These are phyloP conservation scores for Entomortierella beljakovae DNA, from an alignment of 192 early-diverging fungal genomes.

Conservation along the genomic window DNA sequence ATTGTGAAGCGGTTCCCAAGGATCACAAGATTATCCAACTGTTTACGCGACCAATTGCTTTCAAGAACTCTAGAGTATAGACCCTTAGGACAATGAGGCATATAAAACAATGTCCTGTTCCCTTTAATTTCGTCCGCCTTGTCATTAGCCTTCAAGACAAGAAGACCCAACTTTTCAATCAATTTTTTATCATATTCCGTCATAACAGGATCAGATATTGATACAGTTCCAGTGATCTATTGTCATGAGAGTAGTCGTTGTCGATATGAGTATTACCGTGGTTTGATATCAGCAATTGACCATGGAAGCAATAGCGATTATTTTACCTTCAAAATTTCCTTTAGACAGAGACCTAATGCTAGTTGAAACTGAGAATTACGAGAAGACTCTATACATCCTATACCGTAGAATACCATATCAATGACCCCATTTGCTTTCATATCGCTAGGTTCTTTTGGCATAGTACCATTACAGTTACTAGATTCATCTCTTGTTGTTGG, in stretches of 20 bases:
- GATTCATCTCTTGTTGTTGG: neutral
- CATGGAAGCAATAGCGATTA: neutral
- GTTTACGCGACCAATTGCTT: slow-evolving; percentile 46
- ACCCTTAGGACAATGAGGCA: slow-evolving; percentile 59
- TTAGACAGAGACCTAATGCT: slow-evolving; percentile 42
- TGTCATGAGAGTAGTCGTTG: neutral
- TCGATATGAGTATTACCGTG: neutral
- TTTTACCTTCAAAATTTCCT: slow-evolving; percentile 50
- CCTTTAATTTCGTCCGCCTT: slow-evolving; percentile 24
- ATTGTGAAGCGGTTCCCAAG: slow-evolving; percentile 56
- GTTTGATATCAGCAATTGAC: neutral
- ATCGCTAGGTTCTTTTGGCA: neutral
- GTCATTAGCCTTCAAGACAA: slow-evolving; percentile 17
- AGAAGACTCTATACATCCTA: slow-evolving; percentile 55
- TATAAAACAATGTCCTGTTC: slow-evolving; percentile 46
- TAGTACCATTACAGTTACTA: neutral
- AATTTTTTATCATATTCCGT: slow-evolving; percentile 28
- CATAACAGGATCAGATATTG: slow-evolving; percentile 42
- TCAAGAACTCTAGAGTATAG: slow-evolving; percentile 53
- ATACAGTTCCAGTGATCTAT: slow-evolving; percentile 26
- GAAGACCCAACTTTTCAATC: slow-evolving; percentile 17
- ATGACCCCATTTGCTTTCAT: neutral
- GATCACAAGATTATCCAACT: slow-evolving; percentile 34
- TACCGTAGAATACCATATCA: slow-evolving; percentile 57
- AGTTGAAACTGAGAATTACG: slow-evolving; percentile 54